A percentile compares a stretch with the other conserved stretches of the same genome.
These are phyloP conservation scores for Condylostoma magnum DNA, from an alignment of 169 alveolate species.

Conservation along the genomic window DNA sequence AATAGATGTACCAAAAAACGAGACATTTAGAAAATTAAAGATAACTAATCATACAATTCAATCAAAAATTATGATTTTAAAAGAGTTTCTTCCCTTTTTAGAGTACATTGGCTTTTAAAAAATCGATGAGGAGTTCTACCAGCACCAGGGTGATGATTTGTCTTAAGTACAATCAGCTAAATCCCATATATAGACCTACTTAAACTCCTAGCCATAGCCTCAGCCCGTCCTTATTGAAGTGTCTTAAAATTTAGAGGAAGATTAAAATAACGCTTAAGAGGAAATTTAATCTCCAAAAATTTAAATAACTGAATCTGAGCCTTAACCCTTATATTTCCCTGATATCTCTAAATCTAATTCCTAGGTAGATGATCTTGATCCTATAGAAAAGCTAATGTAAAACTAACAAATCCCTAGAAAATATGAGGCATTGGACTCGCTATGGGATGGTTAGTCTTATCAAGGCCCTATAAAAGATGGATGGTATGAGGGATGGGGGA, in stretches of 20 bases:
- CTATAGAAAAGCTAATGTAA: background rate
- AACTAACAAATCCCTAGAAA: background rate
- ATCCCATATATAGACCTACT: background rate
- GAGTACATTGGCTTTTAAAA: background rate
- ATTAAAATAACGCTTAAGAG: background rate
- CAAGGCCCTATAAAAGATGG: conserved; percentile 66
- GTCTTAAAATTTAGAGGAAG: background rate
- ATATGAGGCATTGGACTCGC: background rate
- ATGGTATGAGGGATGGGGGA: conserved; percentile 81
- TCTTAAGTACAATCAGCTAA: background rate
- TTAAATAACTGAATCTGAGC: background rate
- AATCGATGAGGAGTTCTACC: background rate
- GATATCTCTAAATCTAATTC: background rate
- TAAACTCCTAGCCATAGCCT: background rate
- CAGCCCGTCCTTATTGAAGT: background rate
- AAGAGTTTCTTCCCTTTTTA: background rate
- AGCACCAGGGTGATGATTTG: background rate
- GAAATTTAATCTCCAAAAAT: background rate
- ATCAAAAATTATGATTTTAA: background rate
- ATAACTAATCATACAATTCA: conserved; percentile 8
- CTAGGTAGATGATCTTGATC: too few relatives aligned
- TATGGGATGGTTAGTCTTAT: conserved; percentile 48
- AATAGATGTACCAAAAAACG: background rate
- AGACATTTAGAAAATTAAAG: background rate
- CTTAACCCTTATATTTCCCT: background rate